Base-by-base conservation (phyloP, 805 yeast genomes). In the Yamadazyma tumulicola region DNA sequence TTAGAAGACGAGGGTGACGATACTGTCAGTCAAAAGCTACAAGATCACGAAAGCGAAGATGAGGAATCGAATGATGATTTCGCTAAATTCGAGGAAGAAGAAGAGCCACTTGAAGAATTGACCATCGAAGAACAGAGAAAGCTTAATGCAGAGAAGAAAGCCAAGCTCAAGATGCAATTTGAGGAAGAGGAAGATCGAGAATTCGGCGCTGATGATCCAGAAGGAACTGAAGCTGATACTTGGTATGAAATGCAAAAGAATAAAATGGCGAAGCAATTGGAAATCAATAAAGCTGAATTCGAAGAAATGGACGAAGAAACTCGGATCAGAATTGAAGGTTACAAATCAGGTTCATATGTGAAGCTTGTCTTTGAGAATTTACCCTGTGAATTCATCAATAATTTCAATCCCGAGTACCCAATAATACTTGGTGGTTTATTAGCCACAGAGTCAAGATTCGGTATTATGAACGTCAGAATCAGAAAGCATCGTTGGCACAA, bases 401-500 rank as follows among this genome's bases (percentile, higher is more conserved):
- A 85, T 56, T 85, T 93, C 53, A 81, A 87, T 51, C 94, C 98
- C 2, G 71, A 65, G 26, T 88, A 67, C 52, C 97, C 98, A 9
- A 69, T 93, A 19, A 75, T 93, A 12, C 64, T 94, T 49, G 99
- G 99, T 39, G 97, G 97, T 3, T 66, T 93, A 38, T 67, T 91
- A 40, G 78, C 93, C 23, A 86, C 95, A 4, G 99, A 93, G 56
- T 83, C 88, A 38, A 74, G 95, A 53, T 91, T 89, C 55, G 99
- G 98, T 5, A 82, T 85, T 52, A 71, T 88, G 65, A 91, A 86
- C 54, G 96, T 86, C 31, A 79, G 97, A 66, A 78, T 93, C 42
- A 88, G 96, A 77, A 81, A 96, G 62, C 99, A 93, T 58, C 80
- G 98, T 69, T 93, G 99, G 99, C 97, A 93, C 64, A 91, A 88